These are phyloP conservation scores for Emmonsiellopsis sp. DNA, from an alignment of 2,329 filamentous ascomycete species.

Conservation along the genomic window DNA sequence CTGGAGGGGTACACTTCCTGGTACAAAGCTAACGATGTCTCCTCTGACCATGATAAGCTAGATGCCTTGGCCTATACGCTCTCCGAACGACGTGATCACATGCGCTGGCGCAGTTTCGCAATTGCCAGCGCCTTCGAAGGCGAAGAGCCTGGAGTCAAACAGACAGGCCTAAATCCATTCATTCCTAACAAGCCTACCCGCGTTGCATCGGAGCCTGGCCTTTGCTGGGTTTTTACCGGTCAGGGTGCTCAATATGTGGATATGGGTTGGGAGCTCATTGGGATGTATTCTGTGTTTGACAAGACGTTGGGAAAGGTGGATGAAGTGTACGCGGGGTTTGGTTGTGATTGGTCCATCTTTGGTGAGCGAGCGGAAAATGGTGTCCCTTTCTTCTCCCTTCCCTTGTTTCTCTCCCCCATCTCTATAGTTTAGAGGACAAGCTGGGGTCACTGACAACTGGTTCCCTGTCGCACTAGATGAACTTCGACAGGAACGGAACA, in stretches of 20 bases:
- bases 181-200: not conserved
- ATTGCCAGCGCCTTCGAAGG: conserved; percentile 2
- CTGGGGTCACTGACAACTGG: not conserved
- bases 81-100: conserved; percentile 4
- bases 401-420: not conserved
- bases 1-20: not conserved
- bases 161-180: not conserved
- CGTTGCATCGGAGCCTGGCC: not conserved
- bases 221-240: conserved; percentile 12
- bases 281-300: not conserved
- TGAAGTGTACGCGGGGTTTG: not conserved
- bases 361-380: not conserved
- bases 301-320: not conserved
- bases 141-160: not conserved
- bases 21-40: not conserved
- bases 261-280: conserved; percentile 13
- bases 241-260: conserved; percentile 13
- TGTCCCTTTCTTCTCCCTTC: not conserved
- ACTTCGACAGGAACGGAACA: conserved; percentile 16
- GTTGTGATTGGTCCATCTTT: not conserved
- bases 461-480: not conserved
- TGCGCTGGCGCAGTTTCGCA: conserved; percentile 4
- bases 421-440: not conserved
- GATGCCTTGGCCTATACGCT: conserved; percentile 9
- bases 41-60: conserved; percentile 1